phyloP scores from a whole-genome alignment of 2,329 filamentous ascomycete species.

The Aspergillus fischeri region DNA sequence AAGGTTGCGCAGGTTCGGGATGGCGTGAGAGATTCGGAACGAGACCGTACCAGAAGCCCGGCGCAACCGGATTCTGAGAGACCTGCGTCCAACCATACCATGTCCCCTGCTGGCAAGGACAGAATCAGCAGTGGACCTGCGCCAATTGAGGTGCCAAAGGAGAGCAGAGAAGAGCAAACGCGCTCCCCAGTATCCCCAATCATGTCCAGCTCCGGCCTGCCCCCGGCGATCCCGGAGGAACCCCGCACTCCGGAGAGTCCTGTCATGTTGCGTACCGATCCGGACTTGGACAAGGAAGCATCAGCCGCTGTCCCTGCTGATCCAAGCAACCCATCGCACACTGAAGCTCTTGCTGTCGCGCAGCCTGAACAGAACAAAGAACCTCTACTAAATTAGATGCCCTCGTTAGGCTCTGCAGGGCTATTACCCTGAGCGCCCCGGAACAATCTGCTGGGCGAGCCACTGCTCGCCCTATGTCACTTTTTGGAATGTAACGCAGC shows the following conservation, averaged over 20 bases:
- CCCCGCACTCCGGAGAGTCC: slow-evolving; percentile 26
- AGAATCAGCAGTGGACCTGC: slow-evolving; percentile 17
- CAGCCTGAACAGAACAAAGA: background rate
- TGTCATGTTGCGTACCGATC: slow-evolving; percentile 3
- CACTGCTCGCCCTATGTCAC: background rate
- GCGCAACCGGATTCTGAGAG: slow-evolving; percentile 36
- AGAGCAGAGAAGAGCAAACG: slow-evolving; percentile 18
- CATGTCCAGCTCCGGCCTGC: slow-evolving; percentile 26
- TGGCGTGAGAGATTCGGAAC: slow-evolving; percentile 54
- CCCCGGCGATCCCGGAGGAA: slow-evolving; percentile 32
- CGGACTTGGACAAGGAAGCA: slow-evolving; percentile 6
- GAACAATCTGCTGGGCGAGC: background rate
- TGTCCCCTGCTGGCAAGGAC: slow-evolving; percentile 29
- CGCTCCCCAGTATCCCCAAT: slow-evolving; percentile 27
- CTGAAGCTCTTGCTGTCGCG: background rate
- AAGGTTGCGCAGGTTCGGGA: slow-evolving; percentile 54
- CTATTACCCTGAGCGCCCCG: background rate
- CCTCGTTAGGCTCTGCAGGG: background rate
- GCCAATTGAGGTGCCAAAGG: slow-evolving; percentile 22
- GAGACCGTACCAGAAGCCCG: slow-evolving; percentile 51
- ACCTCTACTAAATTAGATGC: background rate
- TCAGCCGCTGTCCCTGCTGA: background rate
- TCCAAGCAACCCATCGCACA: background rate
- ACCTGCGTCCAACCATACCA: slow-evolving; percentile 28
- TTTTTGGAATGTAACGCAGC: background rate